Evolutionary conservation across 2,329 filamentous ascomycete genomes (phyloP).

Genomic region (Neospermospora avenae): DNA sequence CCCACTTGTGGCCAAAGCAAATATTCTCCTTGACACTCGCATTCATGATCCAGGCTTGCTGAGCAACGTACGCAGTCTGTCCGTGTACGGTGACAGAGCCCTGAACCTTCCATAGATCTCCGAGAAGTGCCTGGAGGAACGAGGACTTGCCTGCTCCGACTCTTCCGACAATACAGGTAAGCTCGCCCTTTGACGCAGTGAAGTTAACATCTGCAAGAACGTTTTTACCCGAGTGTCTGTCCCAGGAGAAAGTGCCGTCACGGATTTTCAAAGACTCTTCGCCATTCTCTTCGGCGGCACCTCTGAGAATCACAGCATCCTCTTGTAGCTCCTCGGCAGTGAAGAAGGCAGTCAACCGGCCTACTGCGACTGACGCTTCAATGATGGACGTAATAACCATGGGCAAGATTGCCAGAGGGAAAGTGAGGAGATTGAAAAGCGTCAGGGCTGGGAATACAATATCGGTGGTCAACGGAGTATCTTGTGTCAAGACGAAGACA

Average conservation of each 20-base stretch:
- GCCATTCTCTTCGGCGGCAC: conserved; percentile 69
- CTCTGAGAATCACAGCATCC: conserved; percentile 71
- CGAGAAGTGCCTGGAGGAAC: conserved; percentile 80
- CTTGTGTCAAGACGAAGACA: conserved; percentile 83
- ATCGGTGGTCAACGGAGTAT: conserved; percentile 81
- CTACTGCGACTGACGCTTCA: conserved; percentile 89
- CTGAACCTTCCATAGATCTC: conserved; percentile 85
- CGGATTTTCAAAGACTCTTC: conserved; percentile 83
- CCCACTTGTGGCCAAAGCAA: conserved; percentile 90
- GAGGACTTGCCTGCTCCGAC: conserved; percentile 97
- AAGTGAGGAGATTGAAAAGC: conserved; percentile 93
- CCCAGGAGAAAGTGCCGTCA: conserved; percentile 91
- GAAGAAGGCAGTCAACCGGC: conserved; percentile 80
- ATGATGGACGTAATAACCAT: conserved; percentile 98
- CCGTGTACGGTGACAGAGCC: conserved; percentile 83
- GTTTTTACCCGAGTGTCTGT: conserved; percentile 70
- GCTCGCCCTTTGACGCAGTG: conserved; percentile 84
- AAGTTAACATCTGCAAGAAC: conserved; percentile 83
- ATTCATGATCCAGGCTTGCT: conserved; percentile 96
- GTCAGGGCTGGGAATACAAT: conserved; percentile 93
- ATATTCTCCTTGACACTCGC: conserved; percentile 97
- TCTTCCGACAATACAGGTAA: conserved; percentile 87
- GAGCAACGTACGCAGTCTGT: conserved; percentile 84
- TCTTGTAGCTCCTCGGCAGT: conserved; percentile 84
- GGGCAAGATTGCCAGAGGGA: conserved; percentile 87